These are phyloP conservation scores for Ogataea ganodermae DNA, from an alignment of 805 yeast species.

Conservation along the genomic window DNA sequence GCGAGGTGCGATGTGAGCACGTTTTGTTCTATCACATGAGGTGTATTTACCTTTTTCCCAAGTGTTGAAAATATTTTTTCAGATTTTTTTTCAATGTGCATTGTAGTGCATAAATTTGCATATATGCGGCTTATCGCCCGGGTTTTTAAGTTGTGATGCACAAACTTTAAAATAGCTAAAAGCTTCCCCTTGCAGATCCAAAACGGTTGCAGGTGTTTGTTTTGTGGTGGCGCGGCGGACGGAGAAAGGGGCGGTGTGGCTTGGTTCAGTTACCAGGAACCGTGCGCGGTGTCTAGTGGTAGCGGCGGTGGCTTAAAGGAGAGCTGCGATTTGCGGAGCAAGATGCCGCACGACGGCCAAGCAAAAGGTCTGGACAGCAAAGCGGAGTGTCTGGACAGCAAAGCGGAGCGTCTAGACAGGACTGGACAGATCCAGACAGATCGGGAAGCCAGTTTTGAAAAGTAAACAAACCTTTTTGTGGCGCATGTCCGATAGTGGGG, in stretches of 20 bases:
- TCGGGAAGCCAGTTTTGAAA: too few species aligned
- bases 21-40: not conserved
- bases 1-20: not conserved
- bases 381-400: too few species aligned
- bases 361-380: too few species aligned
- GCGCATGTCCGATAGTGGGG: too few species aligned
- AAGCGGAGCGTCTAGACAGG: too few species aligned
- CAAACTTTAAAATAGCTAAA: not conserved
- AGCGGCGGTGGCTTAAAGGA: too few species aligned
- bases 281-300: too few species aligned
- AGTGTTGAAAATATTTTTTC: not conserved
- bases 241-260: not conserved
- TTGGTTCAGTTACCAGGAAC: too few species aligned
- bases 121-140: not conserved
- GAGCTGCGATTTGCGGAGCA: too few species aligned
- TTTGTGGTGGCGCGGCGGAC: not conserved
- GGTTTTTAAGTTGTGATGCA: not conserved
- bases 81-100: not conserved
- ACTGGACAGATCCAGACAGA: too few species aligned
- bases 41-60: conserved; percentile 3
- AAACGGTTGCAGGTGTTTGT: not conserved
- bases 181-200: not conserved
- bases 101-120: not conserved
- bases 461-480: too few species aligned
- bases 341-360: too few species aligned